Evolutionary conservation across 345 rosid genomes (phyloP).

Genomic region (Syzygium aqueum): DNA sequence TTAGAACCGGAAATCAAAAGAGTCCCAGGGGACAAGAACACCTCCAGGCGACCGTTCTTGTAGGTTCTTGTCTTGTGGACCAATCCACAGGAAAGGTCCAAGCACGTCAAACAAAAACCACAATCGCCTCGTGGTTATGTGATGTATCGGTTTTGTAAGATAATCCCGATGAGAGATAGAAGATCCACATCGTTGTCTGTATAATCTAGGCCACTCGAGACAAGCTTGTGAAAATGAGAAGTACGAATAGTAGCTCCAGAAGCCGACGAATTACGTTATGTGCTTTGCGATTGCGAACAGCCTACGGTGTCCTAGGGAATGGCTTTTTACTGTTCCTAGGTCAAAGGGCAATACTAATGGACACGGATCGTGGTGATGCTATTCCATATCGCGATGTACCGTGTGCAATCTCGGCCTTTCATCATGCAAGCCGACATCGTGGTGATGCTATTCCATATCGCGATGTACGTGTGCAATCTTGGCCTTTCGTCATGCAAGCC

Average conservation of each 20-base stretch:
- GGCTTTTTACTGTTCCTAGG: neutral
- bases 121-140: accelerated
- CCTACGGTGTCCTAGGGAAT: neutral
- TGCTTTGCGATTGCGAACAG: accelerated
- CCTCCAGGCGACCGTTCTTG: neutral
- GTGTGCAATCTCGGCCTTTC: neutral
- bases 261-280: accelerated
- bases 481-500: accelerated
- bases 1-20: neutral
- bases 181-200: neutral
- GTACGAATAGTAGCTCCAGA: accelerated
- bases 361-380: neutral
- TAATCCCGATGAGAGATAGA: neutral
- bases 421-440: accelerated
- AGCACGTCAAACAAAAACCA: neutral
- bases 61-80: neutral
- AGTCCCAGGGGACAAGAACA: neutral
- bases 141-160: accelerated
- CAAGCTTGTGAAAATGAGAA: accelerated
- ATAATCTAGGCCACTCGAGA: neutral
- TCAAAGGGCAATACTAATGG: neutral
- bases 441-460: neutral
- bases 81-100: neutral
- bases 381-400: neutral
- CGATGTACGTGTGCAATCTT: neutral